phyloP scores from a whole-genome alignment of 345 rosid genomes.

The Gossypium arboreum region DNA sequence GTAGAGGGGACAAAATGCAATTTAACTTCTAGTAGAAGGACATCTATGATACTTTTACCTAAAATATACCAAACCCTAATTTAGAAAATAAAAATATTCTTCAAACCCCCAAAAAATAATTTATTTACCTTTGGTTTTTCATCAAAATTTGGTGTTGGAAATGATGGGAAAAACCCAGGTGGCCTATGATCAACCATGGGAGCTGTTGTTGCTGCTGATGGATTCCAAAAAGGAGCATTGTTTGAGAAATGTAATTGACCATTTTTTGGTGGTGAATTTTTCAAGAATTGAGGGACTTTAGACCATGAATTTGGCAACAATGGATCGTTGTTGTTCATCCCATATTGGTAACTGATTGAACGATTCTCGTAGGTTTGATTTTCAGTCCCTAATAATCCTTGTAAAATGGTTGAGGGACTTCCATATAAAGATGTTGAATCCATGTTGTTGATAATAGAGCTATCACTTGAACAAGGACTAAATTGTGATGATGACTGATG shows the following conservation, averaged over 20 bases:
- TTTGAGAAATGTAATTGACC: constrained; percentile 79
- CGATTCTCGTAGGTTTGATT: constrained; percentile 31
- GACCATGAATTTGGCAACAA: constrained; percentile 54
- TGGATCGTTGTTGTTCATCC: constrained; percentile 21
- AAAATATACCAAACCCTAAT: constrained; percentile 24
- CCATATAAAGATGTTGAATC: constrained; percentile 56
- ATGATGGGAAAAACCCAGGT: constrained; percentile 51
- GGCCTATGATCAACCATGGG: constrained; percentile 48
- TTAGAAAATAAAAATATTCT: not conserved
- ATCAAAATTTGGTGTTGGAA: constrained; percentile 39
- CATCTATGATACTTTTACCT: not conserved
- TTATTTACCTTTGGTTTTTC: constrained; percentile 41
- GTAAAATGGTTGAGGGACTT: constrained; percentile 39
- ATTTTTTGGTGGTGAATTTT: constrained; percentile 63
- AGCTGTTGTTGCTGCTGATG: constrained; percentile 30
- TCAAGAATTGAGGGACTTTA: constrained; percentile 55
- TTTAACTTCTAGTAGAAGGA: too few species aligned
- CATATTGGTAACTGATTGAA: constrained; percentile 24
- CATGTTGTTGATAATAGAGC: constrained; percentile 41
- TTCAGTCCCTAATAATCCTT: constrained; percentile 50
- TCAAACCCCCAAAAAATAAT: not conserved
- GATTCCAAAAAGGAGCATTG: constrained; percentile 90
- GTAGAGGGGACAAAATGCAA: too few species aligned
- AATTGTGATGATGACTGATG: constrained; percentile 35
- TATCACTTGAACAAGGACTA: constrained; percentile 50